A percentile compares a stretch with the other conserved stretches of the same genome.
These are phyloP conservation scores for Tylopilus orsonianus DNA, from an alignment of 1,284 basidiomycete species.

Conservation along the genomic window DNA sequence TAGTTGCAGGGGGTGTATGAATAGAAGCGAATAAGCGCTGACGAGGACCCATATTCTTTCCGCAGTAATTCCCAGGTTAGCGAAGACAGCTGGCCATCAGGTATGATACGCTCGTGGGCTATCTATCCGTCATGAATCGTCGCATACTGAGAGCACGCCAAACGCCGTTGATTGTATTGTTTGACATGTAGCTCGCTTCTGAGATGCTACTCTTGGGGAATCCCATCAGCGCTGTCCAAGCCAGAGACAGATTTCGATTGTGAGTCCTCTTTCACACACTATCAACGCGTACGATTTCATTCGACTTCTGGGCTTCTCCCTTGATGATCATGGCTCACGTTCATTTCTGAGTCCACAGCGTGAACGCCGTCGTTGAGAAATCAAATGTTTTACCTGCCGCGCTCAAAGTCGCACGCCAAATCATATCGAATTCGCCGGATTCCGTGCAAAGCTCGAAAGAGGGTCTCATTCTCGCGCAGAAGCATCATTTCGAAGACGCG, in stretches of 20 bases:
- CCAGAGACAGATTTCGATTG: slow-evolving; percentile 74
- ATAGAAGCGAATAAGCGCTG: slow-evolving; percentile 16
- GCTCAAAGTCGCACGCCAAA: slow-evolving; percentile 59
- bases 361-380: slow-evolving; percentile 66
- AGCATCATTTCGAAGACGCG: slow-evolving; percentile 54
- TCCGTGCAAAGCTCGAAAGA: slow-evolving; percentile 77
- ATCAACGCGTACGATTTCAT: slow-evolving; percentile 14
- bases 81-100: slow-evolving; percentile 66
- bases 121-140: slow-evolving; percentile 28
- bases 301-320: slow-evolving; percentile 10
- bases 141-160: slow-evolving; percentile 24
- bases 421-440: slow-evolving; percentile 75
- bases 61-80: slow-evolving; percentile 64
- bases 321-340: slow-evolving; percentile 16
- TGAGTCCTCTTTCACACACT: slow-evolving; percentile 39
- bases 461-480: slow-evolving; percentile 56
- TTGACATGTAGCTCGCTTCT: slow-evolving; percentile 57
- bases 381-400: slow-evolving; percentile 62
- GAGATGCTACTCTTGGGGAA: slow-evolving; percentile 78
- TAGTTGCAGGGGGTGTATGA: slow-evolving; percentile 7
- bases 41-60: slow-evolving; percentile 5
- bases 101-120: slow-evolving; percentile 38
- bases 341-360: slow-evolving; percentile 40
- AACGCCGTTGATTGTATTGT: slow-evolving; percentile 2
- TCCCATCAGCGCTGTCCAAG: slow-evolving; percentile 65